Conservation (phyloP, 2,329 filamentous ascomycete genomes). For the Xylaria sp. region DNA sequence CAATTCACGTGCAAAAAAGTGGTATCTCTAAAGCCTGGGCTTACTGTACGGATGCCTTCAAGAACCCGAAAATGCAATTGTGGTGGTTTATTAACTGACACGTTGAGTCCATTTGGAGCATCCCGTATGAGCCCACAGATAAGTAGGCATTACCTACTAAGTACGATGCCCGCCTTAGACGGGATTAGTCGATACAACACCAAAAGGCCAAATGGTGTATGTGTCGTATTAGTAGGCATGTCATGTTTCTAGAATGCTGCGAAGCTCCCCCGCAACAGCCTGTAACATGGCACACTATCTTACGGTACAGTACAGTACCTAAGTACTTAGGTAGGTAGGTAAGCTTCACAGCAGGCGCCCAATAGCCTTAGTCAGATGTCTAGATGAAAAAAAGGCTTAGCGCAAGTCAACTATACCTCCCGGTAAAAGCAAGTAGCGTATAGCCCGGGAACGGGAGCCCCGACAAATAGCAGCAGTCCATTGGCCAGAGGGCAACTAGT, state of each 20-base stretch:
- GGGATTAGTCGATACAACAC: neutral
- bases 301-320: no score
- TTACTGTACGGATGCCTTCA: neutral
- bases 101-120: no score
- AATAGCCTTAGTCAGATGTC: no score
- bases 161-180: no score
- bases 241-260: neutral
- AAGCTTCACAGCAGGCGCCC: no score
- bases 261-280: conserved; percentile 1
- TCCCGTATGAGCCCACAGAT: no score
- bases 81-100: no score
- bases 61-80: no score
- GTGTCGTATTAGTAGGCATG: neutral
- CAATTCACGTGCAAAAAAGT: neutral
- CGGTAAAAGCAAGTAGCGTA: conserved; percentile 26
- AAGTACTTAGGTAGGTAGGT: no score
- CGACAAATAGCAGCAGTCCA: conserved; percentile 4
- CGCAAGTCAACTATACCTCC: conserved; percentile 7
- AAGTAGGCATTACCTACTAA: no score
- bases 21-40: neutral
- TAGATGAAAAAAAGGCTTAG: conserved; percentile 8
- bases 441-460: conserved; percentile 18
- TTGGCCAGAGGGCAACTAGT: conserved; percentile 9
- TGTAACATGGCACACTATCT: no score
- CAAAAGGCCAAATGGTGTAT: neutral